phyloP scores from a whole-genome alignment of 1,284 basidiomycete genomes.

The Athelia psychrophila region DNA sequence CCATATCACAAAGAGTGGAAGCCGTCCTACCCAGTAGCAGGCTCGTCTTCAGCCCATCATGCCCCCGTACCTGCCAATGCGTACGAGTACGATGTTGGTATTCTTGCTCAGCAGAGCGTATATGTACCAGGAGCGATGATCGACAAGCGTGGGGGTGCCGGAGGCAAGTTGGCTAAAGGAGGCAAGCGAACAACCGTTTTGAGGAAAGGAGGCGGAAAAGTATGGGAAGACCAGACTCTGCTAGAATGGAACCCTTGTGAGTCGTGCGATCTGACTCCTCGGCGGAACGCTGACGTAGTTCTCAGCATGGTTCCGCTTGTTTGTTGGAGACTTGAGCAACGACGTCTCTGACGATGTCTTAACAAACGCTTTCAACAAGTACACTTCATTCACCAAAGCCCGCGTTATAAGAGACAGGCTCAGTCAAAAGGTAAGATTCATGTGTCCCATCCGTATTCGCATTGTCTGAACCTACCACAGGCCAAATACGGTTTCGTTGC shows the following conservation, averaged over 20 bases:
- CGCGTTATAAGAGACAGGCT: slow-evolving; percentile 92
- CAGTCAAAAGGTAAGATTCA: slow-evolving; percentile 72
- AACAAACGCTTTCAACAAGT: slow-evolving; percentile 90
- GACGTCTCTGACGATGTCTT: slow-evolving; percentile 96
- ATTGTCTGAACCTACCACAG: slow-evolving; percentile 47
- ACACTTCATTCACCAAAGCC: slow-evolving; percentile 90
- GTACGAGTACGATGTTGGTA: slow-evolving; percentile 86
- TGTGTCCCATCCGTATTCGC: slow-evolving; percentile 4
- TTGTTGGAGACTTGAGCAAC: slow-evolving; percentile 97
- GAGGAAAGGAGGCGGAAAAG: slow-evolving; percentile 91
- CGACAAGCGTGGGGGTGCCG: slow-evolving; percentile 80
- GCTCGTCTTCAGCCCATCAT: slow-evolving; percentile 62
- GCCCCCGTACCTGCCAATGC: slow-evolving; percentile 87
- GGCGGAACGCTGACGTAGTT: slow-evolving; percentile 2
- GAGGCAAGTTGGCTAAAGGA: slow-evolving; percentile 83
- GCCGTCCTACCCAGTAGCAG: slow-evolving; percentile 65
- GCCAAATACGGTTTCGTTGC: slow-evolving; percentile 97
- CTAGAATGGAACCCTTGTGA: slow-evolving; percentile 97
- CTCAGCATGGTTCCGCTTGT: slow-evolving; percentile 94
- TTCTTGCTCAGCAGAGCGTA: slow-evolving; percentile 83
- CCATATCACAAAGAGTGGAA: slow-evolving; percentile 77
- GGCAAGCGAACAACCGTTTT: slow-evolving; percentile 94
- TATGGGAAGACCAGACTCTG: slow-evolving; percentile 97
- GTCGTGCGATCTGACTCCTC: slow-evolving; percentile 26
- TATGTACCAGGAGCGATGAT: slow-evolving; percentile 87